These are phyloP conservation scores for Nannochloris sp. DNA, from an alignment of 139 green algal species.

Conservation along the genomic window DNA sequence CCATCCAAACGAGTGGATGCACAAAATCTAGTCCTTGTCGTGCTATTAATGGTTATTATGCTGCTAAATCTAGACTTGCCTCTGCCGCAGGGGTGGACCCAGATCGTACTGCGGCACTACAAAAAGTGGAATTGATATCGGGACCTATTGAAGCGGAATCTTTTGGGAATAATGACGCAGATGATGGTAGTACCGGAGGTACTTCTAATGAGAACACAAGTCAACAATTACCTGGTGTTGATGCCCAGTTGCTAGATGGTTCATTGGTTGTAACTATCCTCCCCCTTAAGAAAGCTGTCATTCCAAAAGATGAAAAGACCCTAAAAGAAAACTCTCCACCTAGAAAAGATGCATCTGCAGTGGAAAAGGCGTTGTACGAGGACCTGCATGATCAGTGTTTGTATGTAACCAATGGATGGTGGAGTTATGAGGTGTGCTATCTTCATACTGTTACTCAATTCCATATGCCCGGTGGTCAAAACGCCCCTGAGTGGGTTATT, in stretches of 20 bases:
- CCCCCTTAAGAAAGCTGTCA: background rate
- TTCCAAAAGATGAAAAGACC: background rate
- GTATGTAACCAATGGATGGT: slow-evolving; percentile 1
- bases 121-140: background rate
- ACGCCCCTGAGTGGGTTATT: background rate
- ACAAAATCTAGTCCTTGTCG: background rate
- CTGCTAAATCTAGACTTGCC: background rate
- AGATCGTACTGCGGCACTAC: background rate
- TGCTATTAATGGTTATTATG: background rate
- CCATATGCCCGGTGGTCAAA: background rate
- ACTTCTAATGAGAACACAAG: too few species aligned
- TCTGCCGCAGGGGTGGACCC: background rate
- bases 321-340: background rate
- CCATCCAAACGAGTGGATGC: background rate
- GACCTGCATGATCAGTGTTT: background rate
- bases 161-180: too few species aligned
- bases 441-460: background rate
- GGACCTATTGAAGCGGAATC: background rate
- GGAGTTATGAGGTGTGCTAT: slow-evolving; percentile 12
- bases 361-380: background rate
- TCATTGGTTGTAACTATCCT: background rate
- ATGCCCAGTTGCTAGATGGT: background rate
- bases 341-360: background rate
- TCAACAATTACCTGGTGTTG: background rate
- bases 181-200: background rate